Conservation (phyloP, 192 early-diverging fungal species). For the Coemansia biformis region DNA sequence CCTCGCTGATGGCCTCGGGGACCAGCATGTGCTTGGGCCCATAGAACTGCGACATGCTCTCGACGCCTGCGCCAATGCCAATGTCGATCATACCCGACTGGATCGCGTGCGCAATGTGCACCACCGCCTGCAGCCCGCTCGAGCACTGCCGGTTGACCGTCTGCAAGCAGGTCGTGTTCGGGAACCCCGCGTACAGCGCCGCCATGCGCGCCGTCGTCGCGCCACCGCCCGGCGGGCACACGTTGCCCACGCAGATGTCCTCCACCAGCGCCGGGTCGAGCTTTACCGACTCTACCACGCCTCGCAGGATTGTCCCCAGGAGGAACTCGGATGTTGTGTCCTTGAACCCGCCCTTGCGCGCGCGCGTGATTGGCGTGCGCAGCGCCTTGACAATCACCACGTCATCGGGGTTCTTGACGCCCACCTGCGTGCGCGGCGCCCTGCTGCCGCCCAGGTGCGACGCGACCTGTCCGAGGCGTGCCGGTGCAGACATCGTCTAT, state of each 20-base stretch:
- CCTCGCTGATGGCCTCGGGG: constrained; percentile 63
- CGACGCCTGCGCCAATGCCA: constrained; percentile 92
- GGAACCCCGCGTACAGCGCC: constrained; percentile 85
- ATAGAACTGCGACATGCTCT: constrained; percentile 90
- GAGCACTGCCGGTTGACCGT: constrained; percentile 95
- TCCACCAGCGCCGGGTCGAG: constrained; percentile 83
- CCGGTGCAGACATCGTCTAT: constrained; percentile 19
- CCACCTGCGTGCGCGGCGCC: constrained; percentile 53
- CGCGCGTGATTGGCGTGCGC: constrained; percentile 83
- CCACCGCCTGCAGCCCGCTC: constrained; percentile 84
- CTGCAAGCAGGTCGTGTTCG: constrained; percentile 70
- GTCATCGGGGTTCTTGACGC: constrained; percentile 80
- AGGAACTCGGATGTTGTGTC: constrained; percentile 81
- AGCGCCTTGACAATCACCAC: constrained; percentile 88
- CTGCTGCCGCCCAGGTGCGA: constrained; percentile 45
- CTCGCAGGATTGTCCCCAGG: constrained; percentile 73
- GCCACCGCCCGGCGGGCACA: constrained; percentile 82
- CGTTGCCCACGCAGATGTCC: constrained; percentile 94
- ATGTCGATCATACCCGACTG: constrained; percentile 83
- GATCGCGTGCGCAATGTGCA: constrained; percentile 82
- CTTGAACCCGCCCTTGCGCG: constrained; percentile 87
- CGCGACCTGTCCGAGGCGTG: constrained; percentile 45
- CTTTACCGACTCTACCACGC: constrained; percentile 65
- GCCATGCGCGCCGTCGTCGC: constrained; percentile 89
- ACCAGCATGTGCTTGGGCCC: constrained; percentile 66